These are phyloP conservation scores for Tritrichomonas musculus DNA, from an alignment of 208 protist genomes.

Conservation along the genomic window DNA sequence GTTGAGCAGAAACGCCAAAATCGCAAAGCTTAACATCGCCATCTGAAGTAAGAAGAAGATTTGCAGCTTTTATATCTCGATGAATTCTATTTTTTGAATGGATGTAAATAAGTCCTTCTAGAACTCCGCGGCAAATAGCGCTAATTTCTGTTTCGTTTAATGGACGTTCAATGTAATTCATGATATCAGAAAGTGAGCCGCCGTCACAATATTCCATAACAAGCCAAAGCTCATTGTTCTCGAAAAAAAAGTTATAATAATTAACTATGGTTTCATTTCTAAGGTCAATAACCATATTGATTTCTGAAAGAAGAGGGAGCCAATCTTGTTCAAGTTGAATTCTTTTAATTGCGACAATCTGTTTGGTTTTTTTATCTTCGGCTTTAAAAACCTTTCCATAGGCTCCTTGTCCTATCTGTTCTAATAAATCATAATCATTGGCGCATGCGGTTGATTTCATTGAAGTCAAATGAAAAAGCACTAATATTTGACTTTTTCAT, in stretches of 20 bases:
- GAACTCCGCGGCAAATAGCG: slow-evolving; percentile 41
- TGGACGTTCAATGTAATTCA: not conserved
- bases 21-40: slow-evolving; percentile 53
- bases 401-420: not conserved
- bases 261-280: slow-evolving; percentile 21
- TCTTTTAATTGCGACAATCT: not conserved
- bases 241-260: slow-evolving; percentile 26
- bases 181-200: not conserved
- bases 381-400: slow-evolving; percentile 17
- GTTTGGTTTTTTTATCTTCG: not conserved
- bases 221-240: not conserved
- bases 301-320: not conserved
- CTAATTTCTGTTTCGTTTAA: slow-evolving; percentile 18
- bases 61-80: slow-evolving; percentile 49
- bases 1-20: slow-evolving; percentile 49
- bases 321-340: slow-evolving; percentile 6
- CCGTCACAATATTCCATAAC: slow-evolving; percentile 29
- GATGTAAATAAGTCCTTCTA: slow-evolving; percentile 42
- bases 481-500: too few species aligned
- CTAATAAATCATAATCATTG: not conserved
- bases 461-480: too few species aligned
- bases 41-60: slow-evolving; percentile 44
- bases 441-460: not conserved
- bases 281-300: not conserved
- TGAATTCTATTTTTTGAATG: slow-evolving; percentile 43